Base-by-base conservation (phyloP, 768 basidiomycete species). In the Coprinellus micaceus region DNA sequence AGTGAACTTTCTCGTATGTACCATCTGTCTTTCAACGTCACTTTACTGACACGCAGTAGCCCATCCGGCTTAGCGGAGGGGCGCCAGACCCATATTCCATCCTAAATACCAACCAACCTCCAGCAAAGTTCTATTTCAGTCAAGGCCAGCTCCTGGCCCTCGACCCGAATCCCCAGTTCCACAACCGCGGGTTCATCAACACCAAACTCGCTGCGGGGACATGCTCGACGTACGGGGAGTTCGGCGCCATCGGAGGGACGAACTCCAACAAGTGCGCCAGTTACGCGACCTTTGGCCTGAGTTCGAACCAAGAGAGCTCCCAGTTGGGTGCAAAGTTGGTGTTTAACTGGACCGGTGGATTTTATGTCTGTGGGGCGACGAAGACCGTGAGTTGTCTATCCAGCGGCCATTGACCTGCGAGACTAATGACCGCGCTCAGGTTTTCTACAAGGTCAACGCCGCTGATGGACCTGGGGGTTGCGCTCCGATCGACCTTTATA, bases 41-140 rank as follows among this genome's bases (percentile, higher is more conserved):
- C 46, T 3, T 25, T 30, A 33, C 10, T 19, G 33, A 19, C 44
- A 10, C 15, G 19, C 4, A n/a, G 2, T 49, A 74, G 72, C 69
- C 71, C 12, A 25, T 74, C 7, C 63, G 69, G 21, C 61, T 67
- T 2, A 58, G 59, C n/a, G 62, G 6, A 33, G 66, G 24, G 64
- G 67, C 15, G 53, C 64, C 41, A 9, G 41, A 43, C 10, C 63
- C 62, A 13, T 58, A 51, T n/a, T 49, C 71, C 4, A 61, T 68
- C 13, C 64, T 73, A 4, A 60, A 57, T 2, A 69, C n/a, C 67
- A 24, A 61, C 52, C 13, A 70, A 65, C 3, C 50, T 66, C 17
- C 63, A 65, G 72, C 66, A 2, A 47, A 62, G 52, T 69, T 71
- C 58, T 73, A 72, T 61, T 74, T 75, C 62, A 63, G 29, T 21